Evolutionary conservation across 257 asterid species (phyloP).

Genomic region (Plectranthus barbatus): DNA sequence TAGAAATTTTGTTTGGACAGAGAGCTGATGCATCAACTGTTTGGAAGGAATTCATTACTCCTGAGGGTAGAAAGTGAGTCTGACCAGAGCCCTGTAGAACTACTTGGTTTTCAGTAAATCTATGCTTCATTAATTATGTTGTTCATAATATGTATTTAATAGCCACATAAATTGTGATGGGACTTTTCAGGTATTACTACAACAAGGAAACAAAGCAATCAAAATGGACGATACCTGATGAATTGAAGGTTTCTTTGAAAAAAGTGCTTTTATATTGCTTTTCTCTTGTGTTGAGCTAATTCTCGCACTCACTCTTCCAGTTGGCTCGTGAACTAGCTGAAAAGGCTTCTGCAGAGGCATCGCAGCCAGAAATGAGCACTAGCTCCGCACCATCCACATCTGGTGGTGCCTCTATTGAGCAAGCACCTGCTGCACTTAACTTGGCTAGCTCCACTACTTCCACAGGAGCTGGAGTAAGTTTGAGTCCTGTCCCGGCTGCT

Average conservation of each 20-base stretch:
- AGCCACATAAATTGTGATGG: slow-evolving; percentile 4
- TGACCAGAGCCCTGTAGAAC: slow-evolving; percentile 5
- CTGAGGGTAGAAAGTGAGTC: slow-evolving; percentile 94
- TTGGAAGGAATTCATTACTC: slow-evolving; percentile 96
- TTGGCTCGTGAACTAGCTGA: slow-evolving; percentile 92
- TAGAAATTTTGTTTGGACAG: slow-evolving; percentile 37
- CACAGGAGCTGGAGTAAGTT: slow-evolving; percentile 31
- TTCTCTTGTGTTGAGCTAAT: slow-evolving; percentile 21
- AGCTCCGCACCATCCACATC: slow-evolving; percentile 33
- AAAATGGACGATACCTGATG: slow-evolving; percentile 93
- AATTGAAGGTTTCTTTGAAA: slow-evolving; percentile 59
- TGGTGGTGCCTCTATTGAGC: slow-evolving; percentile 39
- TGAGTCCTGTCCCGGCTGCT: slow-evolving; percentile 50
- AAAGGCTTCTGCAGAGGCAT: slow-evolving; percentile 49
- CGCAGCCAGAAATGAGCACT: slow-evolving; percentile 30
- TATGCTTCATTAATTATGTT: neutral
- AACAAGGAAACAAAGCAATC: slow-evolving; percentile 96
- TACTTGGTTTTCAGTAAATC: neutral
- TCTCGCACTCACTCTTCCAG: slow-evolving; percentile 35
- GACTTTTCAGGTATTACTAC: slow-evolving; percentile 69
- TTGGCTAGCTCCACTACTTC: slow-evolving; percentile 37
- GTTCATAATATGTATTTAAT: slow-evolving; percentile 4
- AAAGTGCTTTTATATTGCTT: neutral
- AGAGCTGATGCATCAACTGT: slow-evolving; percentile 96
- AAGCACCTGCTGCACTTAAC: slow-evolving; percentile 35